phyloP scores from a whole-genome alignment of 176 grass and related monocot species.

The Rhipidocladum racemiflorum region DNA sequence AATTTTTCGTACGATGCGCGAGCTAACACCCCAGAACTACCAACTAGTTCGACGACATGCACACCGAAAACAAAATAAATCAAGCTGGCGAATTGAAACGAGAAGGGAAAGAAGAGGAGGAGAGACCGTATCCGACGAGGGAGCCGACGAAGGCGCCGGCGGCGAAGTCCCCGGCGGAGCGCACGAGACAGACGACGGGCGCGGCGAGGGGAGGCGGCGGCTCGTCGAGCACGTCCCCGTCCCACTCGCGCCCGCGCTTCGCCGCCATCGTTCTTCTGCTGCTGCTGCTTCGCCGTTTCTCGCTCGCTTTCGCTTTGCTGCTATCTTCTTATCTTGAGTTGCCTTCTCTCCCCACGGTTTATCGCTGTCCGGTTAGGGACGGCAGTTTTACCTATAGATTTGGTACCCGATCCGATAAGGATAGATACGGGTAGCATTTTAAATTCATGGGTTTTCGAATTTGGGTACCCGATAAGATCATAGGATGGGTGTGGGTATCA shows the following conservation, averaged over 20 bases:
- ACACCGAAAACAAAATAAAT: neutral
- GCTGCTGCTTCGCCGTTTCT: too few species aligned
- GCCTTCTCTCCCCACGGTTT: neutral
- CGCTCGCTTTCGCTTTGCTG: neutral
- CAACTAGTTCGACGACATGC: neutral
- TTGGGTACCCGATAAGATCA: too few species aligned
- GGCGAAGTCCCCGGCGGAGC: constrained; percentile 65
- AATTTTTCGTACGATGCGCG: neutral
- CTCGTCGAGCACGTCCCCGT: constrained; percentile 34
- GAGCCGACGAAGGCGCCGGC: constrained; percentile 76
- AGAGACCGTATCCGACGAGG: constrained; percentile 78
- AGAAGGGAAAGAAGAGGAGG: neutral
- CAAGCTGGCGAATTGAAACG: neutral
- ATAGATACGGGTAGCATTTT: too few species aligned
- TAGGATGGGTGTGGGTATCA: too few species aligned
- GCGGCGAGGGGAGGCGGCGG: constrained; percentile 14
- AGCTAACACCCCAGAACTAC: neutral
- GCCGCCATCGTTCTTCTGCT: constrained; percentile 31
- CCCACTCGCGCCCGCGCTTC: constrained; percentile 35
- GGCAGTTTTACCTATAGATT: too few species aligned
- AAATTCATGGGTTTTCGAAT: too few species aligned
- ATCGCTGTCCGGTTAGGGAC: constrained; percentile 21
- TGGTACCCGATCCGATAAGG: too few species aligned
- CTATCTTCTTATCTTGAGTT: neutral
- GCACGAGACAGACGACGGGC: constrained; percentile 60